A percentile compares a stretch with the other conserved stretches of the same genome.
Conservation (phyloP, 2,329 filamentous ascomycete species). For the Orbilia oligospora region DNA sequence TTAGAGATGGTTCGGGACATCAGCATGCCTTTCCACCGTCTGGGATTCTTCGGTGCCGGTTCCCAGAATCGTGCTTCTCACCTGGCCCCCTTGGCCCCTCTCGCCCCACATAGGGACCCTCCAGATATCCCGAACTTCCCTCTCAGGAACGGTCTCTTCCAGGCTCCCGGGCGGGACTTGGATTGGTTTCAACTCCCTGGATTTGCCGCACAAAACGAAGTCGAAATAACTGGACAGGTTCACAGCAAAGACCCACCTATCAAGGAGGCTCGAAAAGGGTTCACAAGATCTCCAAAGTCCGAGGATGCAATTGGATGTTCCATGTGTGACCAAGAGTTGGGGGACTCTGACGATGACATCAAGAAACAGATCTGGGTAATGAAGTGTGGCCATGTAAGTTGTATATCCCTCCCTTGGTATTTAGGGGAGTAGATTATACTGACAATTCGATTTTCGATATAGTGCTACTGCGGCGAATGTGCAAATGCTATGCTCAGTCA, state of each 20-base stretch:
- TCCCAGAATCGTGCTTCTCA: constrained; percentile 11
- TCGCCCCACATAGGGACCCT: constrained; percentile 64
- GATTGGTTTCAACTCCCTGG: constrained; percentile 64
- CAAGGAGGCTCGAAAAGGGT: constrained; percentile 78
- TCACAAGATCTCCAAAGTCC: constrained; percentile 81
- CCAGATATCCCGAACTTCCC: constrained; percentile 57
- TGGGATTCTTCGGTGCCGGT: constrained; percentile 18
- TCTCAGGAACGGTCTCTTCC: constrained; percentile 22
- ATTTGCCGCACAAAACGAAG: constrained; percentile 65
- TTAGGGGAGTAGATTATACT: constrained; percentile 29
- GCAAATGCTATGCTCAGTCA: constrained; percentile 66
- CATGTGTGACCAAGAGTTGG: constrained; percentile 86
- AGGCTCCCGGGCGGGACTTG: constrained; percentile 64
- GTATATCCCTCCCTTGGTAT: constrained; percentile 23
- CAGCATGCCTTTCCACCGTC: constrained; percentile 58
- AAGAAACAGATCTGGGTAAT: constrained; percentile 92
- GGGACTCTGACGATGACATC: constrained; percentile 74
- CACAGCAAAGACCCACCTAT: constrained; percentile 74
- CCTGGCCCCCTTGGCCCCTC: constrained; percentile 36
- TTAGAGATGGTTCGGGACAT: constrained; percentile 48
- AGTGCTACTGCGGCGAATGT: constrained; percentile 73
- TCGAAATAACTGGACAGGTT: constrained; percentile 67
- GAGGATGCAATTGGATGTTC: constrained; percentile 85
- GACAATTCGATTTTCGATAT: not conserved
- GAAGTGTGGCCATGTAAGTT: constrained; percentile 88